phyloP scores from a whole-genome alignment of 2,329 filamentous ascomycete species.

The Aspergillus quadricinctus region DNA sequence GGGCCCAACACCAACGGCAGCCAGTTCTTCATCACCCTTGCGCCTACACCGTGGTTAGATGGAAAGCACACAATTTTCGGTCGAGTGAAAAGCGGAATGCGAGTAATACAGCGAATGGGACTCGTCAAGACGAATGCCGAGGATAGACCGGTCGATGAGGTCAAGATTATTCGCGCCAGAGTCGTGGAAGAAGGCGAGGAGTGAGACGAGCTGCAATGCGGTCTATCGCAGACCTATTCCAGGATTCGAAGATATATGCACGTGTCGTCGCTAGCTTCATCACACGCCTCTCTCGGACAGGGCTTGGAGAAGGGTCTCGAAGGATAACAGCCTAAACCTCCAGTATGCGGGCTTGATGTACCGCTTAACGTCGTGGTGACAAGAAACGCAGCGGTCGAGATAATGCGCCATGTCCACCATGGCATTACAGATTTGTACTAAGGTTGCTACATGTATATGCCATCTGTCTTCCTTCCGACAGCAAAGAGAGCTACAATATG shows the following conservation, averaged over 20 bases:
- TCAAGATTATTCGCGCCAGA: slow-evolving; percentile 71
- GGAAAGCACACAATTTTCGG: slow-evolving; percentile 98
- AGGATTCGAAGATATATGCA: not conserved
- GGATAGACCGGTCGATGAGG: slow-evolving; percentile 75
- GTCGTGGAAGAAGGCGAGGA: slow-evolving; percentile 59
- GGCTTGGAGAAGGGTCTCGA: not conserved
- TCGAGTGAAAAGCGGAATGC: slow-evolving; percentile 76
- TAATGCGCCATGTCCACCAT: not conserved
- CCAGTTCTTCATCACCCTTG: slow-evolving; percentile 94
- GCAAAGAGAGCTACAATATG: slow-evolving; percentile 10
- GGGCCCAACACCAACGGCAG: slow-evolving; percentile 90
- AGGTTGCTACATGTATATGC: not conserved
- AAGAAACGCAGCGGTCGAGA: not conserved
- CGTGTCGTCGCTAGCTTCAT: not conserved
- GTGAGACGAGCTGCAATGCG: slow-evolving; percentile 19
- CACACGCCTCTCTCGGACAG: not conserved
- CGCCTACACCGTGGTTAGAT: slow-evolving; percentile 92
- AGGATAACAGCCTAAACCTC: not conserved
- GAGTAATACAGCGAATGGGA: slow-evolving; percentile 81
- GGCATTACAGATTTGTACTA: not conserved
- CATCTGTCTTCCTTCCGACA: not conserved
- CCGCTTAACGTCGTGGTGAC: not conserved
- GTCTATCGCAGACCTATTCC: not conserved
- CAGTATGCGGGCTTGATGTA: not conserved
- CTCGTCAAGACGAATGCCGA: slow-evolving; percentile 76